Evolutionary conservation across 345 rosid genomes (phyloP), one percentile per base, ranked within the genome.

Genomic region (Mallotus nudiflorus): DNA sequence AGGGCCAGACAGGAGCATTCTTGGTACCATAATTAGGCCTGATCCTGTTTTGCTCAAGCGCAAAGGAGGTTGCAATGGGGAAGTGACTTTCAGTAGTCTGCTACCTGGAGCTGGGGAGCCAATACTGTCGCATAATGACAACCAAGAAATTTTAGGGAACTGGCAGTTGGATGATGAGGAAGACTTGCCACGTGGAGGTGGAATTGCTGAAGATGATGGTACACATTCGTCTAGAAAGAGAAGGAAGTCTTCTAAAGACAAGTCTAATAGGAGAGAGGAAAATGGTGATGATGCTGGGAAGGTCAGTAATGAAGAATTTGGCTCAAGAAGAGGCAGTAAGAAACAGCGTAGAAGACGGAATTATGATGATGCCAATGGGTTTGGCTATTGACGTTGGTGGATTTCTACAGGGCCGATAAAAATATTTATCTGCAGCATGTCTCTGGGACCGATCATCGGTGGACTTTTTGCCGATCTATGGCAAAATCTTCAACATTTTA

Each of bases 41-140:
- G 97, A 90, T 78, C 82, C 89, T 3, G 58, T 85, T 58, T 75
- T 95, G 71, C 72, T 85, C 52, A 86, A 88, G 70, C 92, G 98
- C 44, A 86, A 88, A 83, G 96, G 97, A 31, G 99, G 97, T 24
- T 48, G 69, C 15, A 86, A 81, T 28, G 90, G 96, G 45, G 89
- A 83, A 4, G 74, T 88, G 35, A 89, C 92, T 55, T 90, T 95
- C 75, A 78, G 66, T 66, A 84, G 81, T 82, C 77, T 95, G 84
- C 85, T 95, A 55, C 90, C 92, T 2, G 96, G 98, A 71, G 93
- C 96, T 0, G 96, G 96, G 80, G 92, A 91, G 75, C 93, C 90
- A n/a, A 53, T 89, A 46, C 85, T 46, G 35, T 69, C 73, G 9
- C 61, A 51, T 42, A 25, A 54, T 13, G 80, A 68, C 53, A 73